Percentiles rank a stretch among this genome's conserved stretches.
Evolutionary conservation across 306 rosid genomes (phyloP).

Genomic region (Corylus avellana): DNA sequence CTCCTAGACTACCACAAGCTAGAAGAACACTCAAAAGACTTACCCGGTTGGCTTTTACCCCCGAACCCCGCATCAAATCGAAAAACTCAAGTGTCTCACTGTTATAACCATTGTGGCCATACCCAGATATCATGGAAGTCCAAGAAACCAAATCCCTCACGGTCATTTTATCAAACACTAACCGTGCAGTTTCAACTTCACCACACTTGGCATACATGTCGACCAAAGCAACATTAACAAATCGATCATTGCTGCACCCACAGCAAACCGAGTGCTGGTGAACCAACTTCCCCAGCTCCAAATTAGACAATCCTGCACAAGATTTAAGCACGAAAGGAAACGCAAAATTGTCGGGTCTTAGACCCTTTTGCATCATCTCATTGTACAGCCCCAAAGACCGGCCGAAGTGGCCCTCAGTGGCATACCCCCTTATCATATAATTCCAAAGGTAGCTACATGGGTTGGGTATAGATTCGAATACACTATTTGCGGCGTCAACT

Average conservation of each 20-base stretch:
- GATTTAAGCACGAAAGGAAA: constrained; percentile 31
- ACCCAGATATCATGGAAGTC: constrained; percentile 33
- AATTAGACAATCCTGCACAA: constrained; percentile 30
- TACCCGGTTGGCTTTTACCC: constrained; percentile 18
- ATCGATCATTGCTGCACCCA: constrained; percentile 22
- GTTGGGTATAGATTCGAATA: background rate
- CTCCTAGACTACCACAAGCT: constrained; percentile 22
- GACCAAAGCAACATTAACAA: constrained; percentile 24
- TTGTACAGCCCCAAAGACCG: constrained; percentile 12
- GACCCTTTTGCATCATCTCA: constrained; percentile 23
- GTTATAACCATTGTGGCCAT: constrained; percentile 29
- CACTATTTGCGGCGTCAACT: background rate
- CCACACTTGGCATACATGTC: constrained; percentile 32
- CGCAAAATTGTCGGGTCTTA: constrained; percentile 20
- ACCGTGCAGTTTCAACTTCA: constrained; percentile 16
- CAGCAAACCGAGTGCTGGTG: constrained; percentile 26
- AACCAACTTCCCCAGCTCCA: constrained; percentile 23
- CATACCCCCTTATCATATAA: constrained; percentile 17
- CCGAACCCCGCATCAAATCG: constrained; percentile 16
- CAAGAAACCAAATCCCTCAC: constrained; percentile 29
- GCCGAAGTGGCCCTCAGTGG: constrained; percentile 13
- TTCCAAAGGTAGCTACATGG: constrained; percentile 31
- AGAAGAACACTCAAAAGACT: constrained; percentile 30
- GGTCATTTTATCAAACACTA: constrained; percentile 29
- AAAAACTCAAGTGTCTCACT: constrained; percentile 19